A percentile compares a stretch with the other conserved stretches of the same genome.
Evolutionary conservation across 192 early-diverging fungal species (phyloP).

Genomic region (Rhizophagus sp.): DNA sequence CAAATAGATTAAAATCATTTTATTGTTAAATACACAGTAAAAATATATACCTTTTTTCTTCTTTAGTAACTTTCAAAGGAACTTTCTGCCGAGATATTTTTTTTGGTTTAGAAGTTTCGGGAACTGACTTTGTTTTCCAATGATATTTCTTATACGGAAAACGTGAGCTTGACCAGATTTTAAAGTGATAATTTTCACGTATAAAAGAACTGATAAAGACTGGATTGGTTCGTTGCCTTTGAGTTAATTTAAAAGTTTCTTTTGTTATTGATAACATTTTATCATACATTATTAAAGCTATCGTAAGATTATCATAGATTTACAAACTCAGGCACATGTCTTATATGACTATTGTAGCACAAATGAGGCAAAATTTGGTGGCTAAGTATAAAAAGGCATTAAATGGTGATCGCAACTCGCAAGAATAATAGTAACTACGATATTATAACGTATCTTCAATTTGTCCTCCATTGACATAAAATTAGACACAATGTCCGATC

Average conservation of each 20-base stretch:
- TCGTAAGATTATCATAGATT: not conserved
- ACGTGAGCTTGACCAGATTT: not conserved
- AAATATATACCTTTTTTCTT: not conserved
- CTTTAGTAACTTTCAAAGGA: not conserved
- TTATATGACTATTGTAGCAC: too few species aligned
- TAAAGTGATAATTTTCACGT: not conserved
- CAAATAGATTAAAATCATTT: not conserved
- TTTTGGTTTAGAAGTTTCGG: not conserved
- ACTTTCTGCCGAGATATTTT: not conserved
- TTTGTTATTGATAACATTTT: not conserved
- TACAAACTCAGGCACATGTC: too few species aligned
- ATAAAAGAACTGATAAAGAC: not conserved
- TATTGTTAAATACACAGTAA: not conserved
- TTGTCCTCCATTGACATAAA: not conserved
- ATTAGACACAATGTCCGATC: slow-evolving; percentile 6
- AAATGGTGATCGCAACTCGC: too few species aligned
- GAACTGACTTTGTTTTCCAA: not conserved
- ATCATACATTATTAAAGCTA: too few species aligned
- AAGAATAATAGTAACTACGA: not conserved
- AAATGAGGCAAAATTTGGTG: too few species aligned
- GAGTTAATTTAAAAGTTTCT: not conserved
- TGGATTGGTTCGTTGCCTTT: not conserved
- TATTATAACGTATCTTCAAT: not conserved
- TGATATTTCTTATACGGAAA: not conserved
- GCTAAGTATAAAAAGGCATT: too few species aligned